Evolutionary conservation across 208 protist genomes (phyloP).

Genomic region (Trypanosoma mega): DNA sequence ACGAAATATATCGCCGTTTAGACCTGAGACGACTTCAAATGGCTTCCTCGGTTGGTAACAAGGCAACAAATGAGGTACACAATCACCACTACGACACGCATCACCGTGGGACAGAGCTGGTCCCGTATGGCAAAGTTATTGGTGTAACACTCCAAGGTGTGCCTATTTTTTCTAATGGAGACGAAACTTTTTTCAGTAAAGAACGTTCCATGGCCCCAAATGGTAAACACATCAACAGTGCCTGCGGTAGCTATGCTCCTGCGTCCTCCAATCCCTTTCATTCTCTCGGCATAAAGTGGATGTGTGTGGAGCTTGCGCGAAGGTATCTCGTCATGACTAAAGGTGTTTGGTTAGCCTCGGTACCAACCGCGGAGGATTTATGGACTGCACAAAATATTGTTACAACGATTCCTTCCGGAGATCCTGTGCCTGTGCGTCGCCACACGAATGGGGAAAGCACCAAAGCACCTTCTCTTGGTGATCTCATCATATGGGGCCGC

Average conservation of each 20-base stretch:
- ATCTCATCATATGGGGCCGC: conserved; percentile 65
- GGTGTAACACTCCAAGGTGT: conserved; percentile 61
- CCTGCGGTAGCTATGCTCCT: neutral
- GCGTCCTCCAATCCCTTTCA: conserved; percentile 11
- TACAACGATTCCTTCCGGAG: conserved; percentile 23
- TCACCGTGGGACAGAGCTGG: conserved; percentile 38
- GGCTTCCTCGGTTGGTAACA: neutral
- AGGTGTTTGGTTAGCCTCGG: conserved; percentile 56
- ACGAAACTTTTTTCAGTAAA: conserved; percentile 56
- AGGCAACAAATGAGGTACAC: neutral
- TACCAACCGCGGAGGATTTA: conserved; percentile 55
- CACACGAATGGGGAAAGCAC: conserved; percentile 35
- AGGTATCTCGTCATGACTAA: conserved; percentile 67
- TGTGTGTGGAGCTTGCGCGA: conserved; percentile 71
- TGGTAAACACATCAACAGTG: conserved; percentile 16
- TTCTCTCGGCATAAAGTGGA: conserved; percentile 65
- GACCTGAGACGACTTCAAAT: neutral
- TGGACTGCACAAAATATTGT: conserved; percentile 39
- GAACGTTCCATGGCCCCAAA: conserved; percentile 35
- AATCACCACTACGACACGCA: conserved; percentile 22
- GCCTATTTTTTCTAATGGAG: conserved; percentile 73
- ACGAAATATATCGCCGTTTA: conserved; percentile 31
- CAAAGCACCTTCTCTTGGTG: conserved; percentile 31
- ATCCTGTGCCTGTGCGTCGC: conserved; percentile 29
- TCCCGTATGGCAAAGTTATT: conserved; percentile 61